Base-by-base conservation (phyloP, 331 rosid species). In the Erythrophleum ivorense region DNA sequence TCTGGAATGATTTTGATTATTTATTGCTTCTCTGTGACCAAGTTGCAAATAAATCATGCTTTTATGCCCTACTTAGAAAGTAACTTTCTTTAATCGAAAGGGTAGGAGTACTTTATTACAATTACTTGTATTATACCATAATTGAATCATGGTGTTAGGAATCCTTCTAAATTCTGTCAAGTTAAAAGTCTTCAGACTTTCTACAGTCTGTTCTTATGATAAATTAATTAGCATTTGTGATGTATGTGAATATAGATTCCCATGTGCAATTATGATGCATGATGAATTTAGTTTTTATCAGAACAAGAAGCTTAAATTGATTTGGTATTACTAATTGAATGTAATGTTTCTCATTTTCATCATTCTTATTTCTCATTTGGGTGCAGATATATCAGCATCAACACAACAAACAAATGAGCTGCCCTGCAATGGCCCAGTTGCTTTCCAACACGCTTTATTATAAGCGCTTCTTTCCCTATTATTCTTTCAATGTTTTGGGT, bases 391-490 rank as follows among this genome's bases (percentile, higher is more conserved):
- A 94, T 85, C 98, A 92, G 81, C 98, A 94, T 84, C 98, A 94
- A 59, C 98, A 94, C 85, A 94, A 94, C 92, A 94, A 94, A 73
- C 97, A 94, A 87, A 94, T 94, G 98, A 94, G 98, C 87, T 94
- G 97, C 92, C 97, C 97, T 76, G 98, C 94, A 11, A 92, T 94
- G 98, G 98, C 87, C 71, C 98, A 94, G 77, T 78, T 94, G 72
- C 97, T 94, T 77, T 94, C 98, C 6, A 94, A 94, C 86, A 94
- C 98, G 7, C 97, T 94, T 40, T 92, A 94, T 82, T 94, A 87
- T 89, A 94, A 94, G 72, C 97, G 98, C 36, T 94, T 94, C 90
- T 94, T 94, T 79, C 98, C 98, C 43, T 94, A 94, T 82, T 94
- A 94, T 59, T 77, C 98, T 54, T 94, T 94, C 77, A 94, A 94